These are phyloP conservation scores for Trichophyton equinum DNA, from an alignment of 2,329 filamentous ascomycete genomes.

Conservation along the genomic window DNA sequence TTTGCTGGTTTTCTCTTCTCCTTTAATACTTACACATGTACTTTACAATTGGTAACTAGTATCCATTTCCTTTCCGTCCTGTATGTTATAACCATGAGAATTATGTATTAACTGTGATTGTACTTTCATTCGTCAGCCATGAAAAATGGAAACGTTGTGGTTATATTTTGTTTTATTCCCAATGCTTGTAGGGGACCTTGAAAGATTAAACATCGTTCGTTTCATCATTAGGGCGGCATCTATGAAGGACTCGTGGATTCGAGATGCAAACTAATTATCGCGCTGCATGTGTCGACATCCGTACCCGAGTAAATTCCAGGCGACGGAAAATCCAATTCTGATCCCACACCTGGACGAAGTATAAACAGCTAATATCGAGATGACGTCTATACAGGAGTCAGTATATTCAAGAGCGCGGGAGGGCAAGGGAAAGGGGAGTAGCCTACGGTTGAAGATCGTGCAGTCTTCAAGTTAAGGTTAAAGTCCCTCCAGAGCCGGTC, in stretches of 20 bases:
- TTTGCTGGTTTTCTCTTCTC: not conserved
- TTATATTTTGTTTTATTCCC: too few relatives aligned
- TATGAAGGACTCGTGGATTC: too few relatives aligned
- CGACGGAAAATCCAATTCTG: too few relatives aligned
- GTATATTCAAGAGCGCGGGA: not conserved
- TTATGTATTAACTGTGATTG: not conserved
- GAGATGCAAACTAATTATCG: too few relatives aligned
- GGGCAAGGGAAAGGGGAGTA: not conserved
- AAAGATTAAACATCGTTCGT: too few relatives aligned
- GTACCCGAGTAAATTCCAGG: too few relatives aligned
- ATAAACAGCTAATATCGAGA: not conserved
- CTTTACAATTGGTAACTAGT: not conserved
- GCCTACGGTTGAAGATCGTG: constrained; percentile 39
- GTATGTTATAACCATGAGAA: not conserved
- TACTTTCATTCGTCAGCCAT: not conserved
- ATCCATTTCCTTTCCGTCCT: not conserved
- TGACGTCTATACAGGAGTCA: not conserved
- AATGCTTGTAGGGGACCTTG: too few relatives aligned
- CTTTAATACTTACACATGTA: not conserved
- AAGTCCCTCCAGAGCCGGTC: constrained; percentile 53
- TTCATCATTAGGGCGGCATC: too few relatives aligned
- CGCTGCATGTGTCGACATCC: too few relatives aligned
- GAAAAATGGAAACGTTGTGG: too few relatives aligned
- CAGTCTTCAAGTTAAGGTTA: constrained; percentile 47
- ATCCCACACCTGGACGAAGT: too few relatives aligned